Evolutionary conservation across 331 rosid genomes (phyloP), one percentile per base, ranked within the genome.

Genomic region (Dryas integrifolia): DNA sequence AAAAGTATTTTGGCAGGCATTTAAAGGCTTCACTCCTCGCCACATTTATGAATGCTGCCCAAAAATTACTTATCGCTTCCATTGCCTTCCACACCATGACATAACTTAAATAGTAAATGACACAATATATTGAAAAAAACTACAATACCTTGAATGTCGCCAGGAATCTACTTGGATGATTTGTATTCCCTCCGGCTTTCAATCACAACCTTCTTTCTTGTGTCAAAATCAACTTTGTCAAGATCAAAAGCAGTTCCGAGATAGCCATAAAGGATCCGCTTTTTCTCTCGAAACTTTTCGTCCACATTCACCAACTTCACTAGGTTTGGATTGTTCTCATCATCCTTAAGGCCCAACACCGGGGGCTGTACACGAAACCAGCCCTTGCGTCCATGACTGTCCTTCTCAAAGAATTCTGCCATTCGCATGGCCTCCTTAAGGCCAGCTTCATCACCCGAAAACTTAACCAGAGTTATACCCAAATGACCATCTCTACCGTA

Each of bases 401-500:
- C 96, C 90, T 73, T 84, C 76, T 82, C 92, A 39, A 92, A 90
- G 81, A 84, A 85, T 62, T 87, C 98, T 7, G 93, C 87, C 84
- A 95, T 80, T 72, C 85, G 89, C 64, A 72, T 74, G 83, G 98
- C 98, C 64, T 88, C 98, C 84, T 88, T 83, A 48, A 95, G 80
- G 81, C 99, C 99, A 14, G 92, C 82, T 62, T 81, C 90, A 59
- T 92, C 96, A 55, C 88, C 93, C 11, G 97, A 71, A 81, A 88
- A 95, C 69, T 90, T 95, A 67, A 95, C 75, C 82, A 95, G 64
- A 24, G 94, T 89, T 61, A 83, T 74, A 71, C 99, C 99, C 87
- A 90, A 82, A 87, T 95, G 99, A 73, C 99, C 99, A 14, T 95
- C 99, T 82, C 96, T 92, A 76, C 97, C 96, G 15, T 95, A 95